Evolutionary conservation across 2,329 filamentous ascomycete genomes (phyloP), one percentile per base, ranked within the genome.

Genomic region (Phaeosphaeriaceae sp.): DNA sequence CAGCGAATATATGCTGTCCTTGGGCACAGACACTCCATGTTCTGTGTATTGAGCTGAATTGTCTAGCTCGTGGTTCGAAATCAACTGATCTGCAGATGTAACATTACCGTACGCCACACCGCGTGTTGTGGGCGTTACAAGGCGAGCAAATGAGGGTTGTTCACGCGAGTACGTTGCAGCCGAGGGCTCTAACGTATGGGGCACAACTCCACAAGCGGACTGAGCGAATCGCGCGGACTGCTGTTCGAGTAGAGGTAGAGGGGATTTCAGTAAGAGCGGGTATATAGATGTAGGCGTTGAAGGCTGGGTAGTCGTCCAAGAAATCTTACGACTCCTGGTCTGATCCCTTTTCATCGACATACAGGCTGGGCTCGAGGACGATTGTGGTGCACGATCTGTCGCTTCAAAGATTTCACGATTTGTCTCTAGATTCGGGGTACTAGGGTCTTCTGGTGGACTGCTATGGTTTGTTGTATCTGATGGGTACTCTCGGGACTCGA

Each of bases 71-170:
- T 57, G 46, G 42, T 40, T 42, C 18, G 52, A 41, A 9, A 53
- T 46, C 29, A 56, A 58, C 49, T 50, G 40, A 34, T 42, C 50
- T 40, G 45, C 42, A 41, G 46, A 42, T 21, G 48, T 46, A 56
- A 42, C 49, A 44, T 56, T 42, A 16, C 52, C 46, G 40, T 39
- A 52, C 38, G 53, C 50, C 52, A 39, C 51, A 50, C 58, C 55
- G 58, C 60, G 63, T 65, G 58, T 48, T 56, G 48, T 50, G 54
- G 60, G 52, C 30, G 42, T 42, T 42, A 56, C 56, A 58, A 51
- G 45, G 37, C 52, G 54, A 43, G 53, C 55, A 30, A 55, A 58
- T 30, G 52, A 50, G n/a, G 48, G 35, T 30, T 37, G 47, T 48
- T 60, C 59, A 53, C 41, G 50, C 46, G 41, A 39, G 40, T 16